Evolutionary conservation across 805 yeast genomes (phyloP).

Genomic region (Starmerella geochares): DNA sequence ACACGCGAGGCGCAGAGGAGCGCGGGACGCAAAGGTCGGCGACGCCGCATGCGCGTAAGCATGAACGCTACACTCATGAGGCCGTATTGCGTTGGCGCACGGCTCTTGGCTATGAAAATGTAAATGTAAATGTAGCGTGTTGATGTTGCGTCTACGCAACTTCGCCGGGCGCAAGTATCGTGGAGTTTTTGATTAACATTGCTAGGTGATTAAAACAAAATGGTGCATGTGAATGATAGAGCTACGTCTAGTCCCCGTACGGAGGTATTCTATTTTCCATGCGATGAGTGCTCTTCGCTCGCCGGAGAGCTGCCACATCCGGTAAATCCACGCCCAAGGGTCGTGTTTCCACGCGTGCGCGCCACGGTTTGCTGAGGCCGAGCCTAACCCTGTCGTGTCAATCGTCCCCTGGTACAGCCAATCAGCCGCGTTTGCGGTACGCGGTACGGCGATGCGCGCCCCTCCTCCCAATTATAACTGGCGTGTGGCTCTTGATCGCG

Average conservation of each 20-base stretch:
- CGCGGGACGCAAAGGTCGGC: not conserved
- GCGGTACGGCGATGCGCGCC: constrained; percentile 5
- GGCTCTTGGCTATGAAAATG: too few relatives aligned
- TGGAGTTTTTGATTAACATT: too few relatives aligned
- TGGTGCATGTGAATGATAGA: too few relatives aligned
- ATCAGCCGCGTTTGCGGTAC: constrained; percentile 6
- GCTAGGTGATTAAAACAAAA: too few relatives aligned
- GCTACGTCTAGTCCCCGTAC: too few relatives aligned
- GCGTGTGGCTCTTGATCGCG: not conserved
- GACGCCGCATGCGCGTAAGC: not conserved
- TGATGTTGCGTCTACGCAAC: too few relatives aligned
- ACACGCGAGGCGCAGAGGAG: not conserved
- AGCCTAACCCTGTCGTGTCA: constrained; percentile 5
- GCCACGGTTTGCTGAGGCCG: not conserved
- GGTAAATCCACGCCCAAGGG: not conserved
- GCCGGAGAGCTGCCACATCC: not conserved
- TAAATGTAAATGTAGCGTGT: too few relatives aligned
- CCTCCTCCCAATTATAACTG: not conserved
- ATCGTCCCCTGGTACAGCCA: constrained; percentile 1
- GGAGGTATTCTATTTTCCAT: too few relatives aligned
- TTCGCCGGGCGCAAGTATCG: too few relatives aligned
- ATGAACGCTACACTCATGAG: too few relatives aligned
- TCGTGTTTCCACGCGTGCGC: not conserved
- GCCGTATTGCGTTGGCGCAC: too few relatives aligned
- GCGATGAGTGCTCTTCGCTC: not conserved